These are phyloP conservation scores for Globisporangium carolinianum DNA, from an alignment of 352 stramenopile genomes.

Conservation along the genomic window DNA sequence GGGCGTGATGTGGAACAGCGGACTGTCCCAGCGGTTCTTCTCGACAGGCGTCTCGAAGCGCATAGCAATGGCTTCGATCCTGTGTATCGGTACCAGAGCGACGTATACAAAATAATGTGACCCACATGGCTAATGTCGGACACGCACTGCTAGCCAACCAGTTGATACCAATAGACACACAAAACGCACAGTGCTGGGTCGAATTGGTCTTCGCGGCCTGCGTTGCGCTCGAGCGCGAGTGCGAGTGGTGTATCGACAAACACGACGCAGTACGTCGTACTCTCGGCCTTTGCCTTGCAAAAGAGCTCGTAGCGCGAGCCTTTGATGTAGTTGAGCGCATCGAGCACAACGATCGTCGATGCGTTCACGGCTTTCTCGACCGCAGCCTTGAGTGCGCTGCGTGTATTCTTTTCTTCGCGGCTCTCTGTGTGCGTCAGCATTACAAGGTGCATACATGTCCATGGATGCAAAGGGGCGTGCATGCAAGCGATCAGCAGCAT, in stretches of 20 bases:
- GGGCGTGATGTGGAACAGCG: slow-evolving; percentile 69
- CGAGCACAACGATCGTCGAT: slow-evolving; percentile 85
- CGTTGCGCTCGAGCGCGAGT: slow-evolving; percentile 53
- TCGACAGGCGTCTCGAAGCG: slow-evolving; percentile 88
- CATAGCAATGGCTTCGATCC: slow-evolving; percentile 77
- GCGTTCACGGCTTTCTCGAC: slow-evolving; percentile 55
- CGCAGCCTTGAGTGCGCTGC: slow-evolving; percentile 54
- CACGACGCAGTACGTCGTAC: slow-evolving; percentile 87
- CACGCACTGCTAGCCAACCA: too few relatives aligned
- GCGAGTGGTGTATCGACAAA: slow-evolving; percentile 68
- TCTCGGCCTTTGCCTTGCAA: slow-evolving; percentile 89
- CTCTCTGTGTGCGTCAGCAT: slow-evolving; percentile 26
- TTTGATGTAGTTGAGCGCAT: slow-evolving; percentile 95
- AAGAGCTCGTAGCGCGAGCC: slow-evolving; percentile 94
- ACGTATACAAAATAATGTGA: too few relatives aligned
- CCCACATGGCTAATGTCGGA: too few relatives aligned
- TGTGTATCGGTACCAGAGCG: slow-evolving; percentile 7
- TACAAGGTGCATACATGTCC: background rate
- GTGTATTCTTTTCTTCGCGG: slow-evolving; percentile 59
- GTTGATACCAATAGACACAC: background rate
- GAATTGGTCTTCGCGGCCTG: slow-evolving; percentile 23
- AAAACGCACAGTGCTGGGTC: slow-evolving; percentile 26
- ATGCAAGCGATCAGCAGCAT: background rate
- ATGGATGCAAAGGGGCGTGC: background rate
- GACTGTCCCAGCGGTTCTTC: slow-evolving; percentile 93